These are phyloP conservation scores for Hanseniaspora taiwanica DNA, from an alignment of 805 yeast genomes.

Conservation along the genomic window DNA sequence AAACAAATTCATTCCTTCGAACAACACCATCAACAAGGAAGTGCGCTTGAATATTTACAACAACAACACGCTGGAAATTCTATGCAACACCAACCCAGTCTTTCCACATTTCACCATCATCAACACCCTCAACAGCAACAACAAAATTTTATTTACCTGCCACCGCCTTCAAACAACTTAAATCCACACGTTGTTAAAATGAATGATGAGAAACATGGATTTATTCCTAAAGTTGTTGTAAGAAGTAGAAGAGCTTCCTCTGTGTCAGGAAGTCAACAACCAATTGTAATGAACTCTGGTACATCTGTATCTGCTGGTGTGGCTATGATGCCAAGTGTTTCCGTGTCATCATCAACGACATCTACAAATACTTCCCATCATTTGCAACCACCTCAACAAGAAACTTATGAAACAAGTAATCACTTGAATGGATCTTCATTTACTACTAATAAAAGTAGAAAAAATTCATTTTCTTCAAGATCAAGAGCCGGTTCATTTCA, in stretches of 20 bases:
- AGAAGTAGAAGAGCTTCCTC: constrained; percentile 22
- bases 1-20: not conserved
- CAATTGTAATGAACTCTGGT: no score
- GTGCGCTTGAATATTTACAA: not conserved
- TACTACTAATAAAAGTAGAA: constrained; percentile 19
- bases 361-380: constrained; percentile 1
- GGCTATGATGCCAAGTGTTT: no score
- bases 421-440: constrained; percentile 12
- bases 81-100: not conserved
- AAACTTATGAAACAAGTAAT: constrained; percentile 7
- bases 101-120: not conserved
- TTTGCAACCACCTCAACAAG: not conserved
- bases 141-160: no score
- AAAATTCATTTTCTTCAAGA: constrained; percentile 17
- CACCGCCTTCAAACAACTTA: constrained; percentile 12
- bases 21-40: not conserved
- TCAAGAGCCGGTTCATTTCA: constrained; percentile 1
- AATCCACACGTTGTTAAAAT: constrained; percentile 18
- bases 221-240: constrained; percentile 24
- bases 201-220: constrained; percentile 21
- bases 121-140: constrained; percentile 2
- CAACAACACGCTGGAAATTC: not conserved
- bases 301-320: no score
- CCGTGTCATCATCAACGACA: constrained; percentile 6
- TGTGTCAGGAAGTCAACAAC: constrained; percentile 4